These are phyloP conservation scores for Musa schizocarpa DNA, from an alignment of 176 grass and related monocot species.

Conservation along the genomic window DNA sequence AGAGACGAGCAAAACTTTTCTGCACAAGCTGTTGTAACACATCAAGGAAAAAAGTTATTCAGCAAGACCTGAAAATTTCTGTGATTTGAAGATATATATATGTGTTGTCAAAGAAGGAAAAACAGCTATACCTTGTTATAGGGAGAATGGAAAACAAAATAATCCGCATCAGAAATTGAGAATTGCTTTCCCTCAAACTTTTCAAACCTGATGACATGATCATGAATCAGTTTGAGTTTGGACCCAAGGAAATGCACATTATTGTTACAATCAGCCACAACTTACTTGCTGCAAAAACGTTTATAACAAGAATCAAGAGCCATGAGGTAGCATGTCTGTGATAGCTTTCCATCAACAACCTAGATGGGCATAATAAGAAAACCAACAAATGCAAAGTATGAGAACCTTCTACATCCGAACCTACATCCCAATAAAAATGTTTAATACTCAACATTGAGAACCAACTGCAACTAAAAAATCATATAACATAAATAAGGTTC, in stretches of 20 bases:
- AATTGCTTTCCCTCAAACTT: conserved; percentile 70
- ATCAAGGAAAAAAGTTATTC: conserved; percentile 6
- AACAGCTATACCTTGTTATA: conserved; percentile 72
- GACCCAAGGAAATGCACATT: conserved; percentile 1
- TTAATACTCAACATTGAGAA: not conserved
- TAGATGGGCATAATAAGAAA: conserved; percentile 17
- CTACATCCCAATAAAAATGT: not conserved
- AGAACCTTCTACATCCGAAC: not conserved
- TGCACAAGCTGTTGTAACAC: conserved; percentile 70
- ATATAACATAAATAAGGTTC: not conserved
- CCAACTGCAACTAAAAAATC: not conserved
- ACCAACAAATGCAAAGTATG: not conserved
- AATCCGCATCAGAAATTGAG: conserved; percentile 70
- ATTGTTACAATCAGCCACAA: not conserved
- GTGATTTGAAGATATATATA: conserved; percentile 1
- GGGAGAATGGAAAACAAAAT: conserved; percentile 97
- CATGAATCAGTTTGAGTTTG: conserved; percentile 4
- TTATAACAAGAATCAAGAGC: conserved; percentile 81
- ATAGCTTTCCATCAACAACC: conserved; percentile 98
- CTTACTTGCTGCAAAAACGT: conserved; percentile 70
- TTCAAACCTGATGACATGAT: conserved; percentile 49
- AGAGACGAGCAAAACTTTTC: conserved; percentile 88
- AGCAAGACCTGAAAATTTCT: not conserved
- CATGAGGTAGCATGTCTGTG: conserved; percentile 92
- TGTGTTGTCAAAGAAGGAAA: not conserved